Percentiles rank a stretch among this genome's conserved stretches.
These are phyloP conservation scores for Russula vinacea DNA, from an alignment of 768 basidiomycete species.

Conservation along the genomic window DNA sequence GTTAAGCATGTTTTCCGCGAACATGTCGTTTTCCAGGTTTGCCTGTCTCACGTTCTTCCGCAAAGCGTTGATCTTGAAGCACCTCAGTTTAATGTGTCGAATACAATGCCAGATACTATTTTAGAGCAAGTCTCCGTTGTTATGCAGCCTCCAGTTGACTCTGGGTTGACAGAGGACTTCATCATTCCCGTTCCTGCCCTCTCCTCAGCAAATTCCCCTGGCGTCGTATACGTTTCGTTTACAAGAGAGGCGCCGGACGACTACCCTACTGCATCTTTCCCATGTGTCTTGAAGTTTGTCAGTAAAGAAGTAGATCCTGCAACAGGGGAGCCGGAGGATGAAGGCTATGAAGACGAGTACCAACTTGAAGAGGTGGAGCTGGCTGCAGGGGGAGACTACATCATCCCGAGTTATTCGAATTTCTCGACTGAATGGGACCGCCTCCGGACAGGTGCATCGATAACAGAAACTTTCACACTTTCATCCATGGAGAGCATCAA, in stretches of 20 bases:
- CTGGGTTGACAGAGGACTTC: conserved; percentile 85
- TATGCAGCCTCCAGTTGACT: conserved; percentile 78
- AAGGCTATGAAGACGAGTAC: conserved; percentile 99
- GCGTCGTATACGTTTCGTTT: conserved; percentile 90
- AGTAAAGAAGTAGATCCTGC: conserved; percentile 97
- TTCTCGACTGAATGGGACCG: conserved; percentile 97
- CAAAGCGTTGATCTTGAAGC: conserved; percentile 21
- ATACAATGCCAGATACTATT: conserved; percentile 93
- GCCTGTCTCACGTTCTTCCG: conserved; percentile 28
- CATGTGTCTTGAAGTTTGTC: conserved; percentile 87
- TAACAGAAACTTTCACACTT: conserved; percentile 91
- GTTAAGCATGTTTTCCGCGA: conserved; percentile 97
- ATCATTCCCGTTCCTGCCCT: conserved; percentile 82
- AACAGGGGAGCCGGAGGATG: conserved; percentile 92
- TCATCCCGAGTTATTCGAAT: conserved; percentile 89
- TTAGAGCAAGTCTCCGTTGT: conserved; percentile 91
- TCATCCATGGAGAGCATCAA: conserved; percentile 91
- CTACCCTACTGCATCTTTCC: conserved; percentile 82
- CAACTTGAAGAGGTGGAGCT: conserved; percentile 95
- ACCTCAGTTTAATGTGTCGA: conserved; percentile 89
- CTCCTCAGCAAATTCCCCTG: conserved; percentile 67
- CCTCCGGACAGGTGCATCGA: conserved; percentile 67
- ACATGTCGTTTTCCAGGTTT: conserved; percentile 94
- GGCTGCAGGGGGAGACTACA: conserved; percentile 83
- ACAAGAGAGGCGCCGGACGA: conserved; percentile 73